Evolutionary conservation across 2,329 filamentous ascomycete species (phyloP).

Genomic region (Sphaerulina vaccinii): DNA sequence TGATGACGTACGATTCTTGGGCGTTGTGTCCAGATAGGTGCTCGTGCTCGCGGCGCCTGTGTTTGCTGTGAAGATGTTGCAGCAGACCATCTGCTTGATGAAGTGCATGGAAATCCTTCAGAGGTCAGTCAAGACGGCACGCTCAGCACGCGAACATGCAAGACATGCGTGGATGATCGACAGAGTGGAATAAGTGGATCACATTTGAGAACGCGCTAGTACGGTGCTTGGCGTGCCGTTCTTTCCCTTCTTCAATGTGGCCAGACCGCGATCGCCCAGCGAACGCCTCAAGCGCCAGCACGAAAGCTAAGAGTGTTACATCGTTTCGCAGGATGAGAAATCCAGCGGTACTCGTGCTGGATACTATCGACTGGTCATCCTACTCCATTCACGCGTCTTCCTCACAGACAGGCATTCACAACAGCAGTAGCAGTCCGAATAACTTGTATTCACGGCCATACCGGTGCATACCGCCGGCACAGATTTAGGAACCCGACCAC

Average conservation of each 20-base stretch:
- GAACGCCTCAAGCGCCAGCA: background rate
- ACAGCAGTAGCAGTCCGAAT: background rate
- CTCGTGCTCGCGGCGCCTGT: background rate
- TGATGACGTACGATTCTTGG: too few relatives aligned
- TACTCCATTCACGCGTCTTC: too few relatives aligned
- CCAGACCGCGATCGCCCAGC: background rate
- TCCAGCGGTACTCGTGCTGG: background rate
- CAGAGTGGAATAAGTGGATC: too few relatives aligned
- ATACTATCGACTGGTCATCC: background rate
- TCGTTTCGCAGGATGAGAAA: background rate
- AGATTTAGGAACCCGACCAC: background rate
- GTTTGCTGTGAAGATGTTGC: too few relatives aligned
- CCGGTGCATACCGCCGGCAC: background rate
- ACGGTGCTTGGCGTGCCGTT: background rate
- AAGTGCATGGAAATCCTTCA: too few relatives aligned
- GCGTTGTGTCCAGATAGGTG: background rate
- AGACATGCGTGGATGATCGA: background rate
- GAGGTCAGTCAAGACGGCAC: background rate
- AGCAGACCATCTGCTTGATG: too few relatives aligned
- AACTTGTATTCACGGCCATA: background rate
- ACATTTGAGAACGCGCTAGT: background rate
- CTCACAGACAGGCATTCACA: background rate
- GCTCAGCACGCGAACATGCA: too few relatives aligned
- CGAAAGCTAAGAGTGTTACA: background rate
- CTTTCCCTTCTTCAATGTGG: background rate